phyloP scores from a whole-genome alignment of 345 rosid genomes.

The Sisymbrium irio region DNA sequence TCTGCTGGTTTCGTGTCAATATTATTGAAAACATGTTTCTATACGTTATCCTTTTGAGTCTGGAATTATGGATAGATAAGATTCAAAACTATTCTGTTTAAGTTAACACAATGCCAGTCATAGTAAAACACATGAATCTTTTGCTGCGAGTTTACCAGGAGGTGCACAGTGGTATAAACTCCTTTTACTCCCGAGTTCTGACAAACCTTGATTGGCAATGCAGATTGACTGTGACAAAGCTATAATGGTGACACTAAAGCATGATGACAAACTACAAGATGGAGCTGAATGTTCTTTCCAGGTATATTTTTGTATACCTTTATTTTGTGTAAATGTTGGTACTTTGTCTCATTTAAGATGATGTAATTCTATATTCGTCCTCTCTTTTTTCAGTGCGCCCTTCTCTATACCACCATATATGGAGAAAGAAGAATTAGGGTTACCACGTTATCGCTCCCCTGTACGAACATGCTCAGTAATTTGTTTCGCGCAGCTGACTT shows the following conservation, averaged over 20 bases:
- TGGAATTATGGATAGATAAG: background rate
- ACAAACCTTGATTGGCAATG: conserved; percentile 32
- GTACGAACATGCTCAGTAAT: conserved; percentile 84
- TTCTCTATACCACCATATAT: conserved; percentile 82
- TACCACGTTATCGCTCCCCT: conserved; percentile 78
- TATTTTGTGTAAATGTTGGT: conserved; percentile 7
- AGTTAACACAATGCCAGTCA: background rate
- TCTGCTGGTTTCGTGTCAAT: background rate
- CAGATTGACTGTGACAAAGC: conserved; percentile 96
- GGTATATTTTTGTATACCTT: conserved; percentile 42
- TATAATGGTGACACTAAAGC: conserved; percentile 93
- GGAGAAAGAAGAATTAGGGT: conserved; percentile 97
- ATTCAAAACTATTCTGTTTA: background rate
- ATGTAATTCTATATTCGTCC: conserved; percentile 1
- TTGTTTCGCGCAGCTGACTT: conserved; percentile 90
- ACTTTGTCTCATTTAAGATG: background rate
- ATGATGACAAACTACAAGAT: conserved; percentile 93
- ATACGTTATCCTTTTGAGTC: background rate
- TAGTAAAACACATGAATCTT: background rate
- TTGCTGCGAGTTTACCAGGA: background rate
- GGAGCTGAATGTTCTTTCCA: conserved; percentile 92
- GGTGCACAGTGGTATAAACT: conserved; percentile 4
- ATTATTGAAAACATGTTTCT: background rate
- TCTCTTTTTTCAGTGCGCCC: conserved; percentile 71
- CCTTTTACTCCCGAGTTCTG: conserved; percentile 13